Percentiles rank a stretch among this genome's conserved stretches.
Evolutionary conservation across 176 grass and related monocot genomes (phyloP).

Genomic region (Thalia dealbata): DNA sequence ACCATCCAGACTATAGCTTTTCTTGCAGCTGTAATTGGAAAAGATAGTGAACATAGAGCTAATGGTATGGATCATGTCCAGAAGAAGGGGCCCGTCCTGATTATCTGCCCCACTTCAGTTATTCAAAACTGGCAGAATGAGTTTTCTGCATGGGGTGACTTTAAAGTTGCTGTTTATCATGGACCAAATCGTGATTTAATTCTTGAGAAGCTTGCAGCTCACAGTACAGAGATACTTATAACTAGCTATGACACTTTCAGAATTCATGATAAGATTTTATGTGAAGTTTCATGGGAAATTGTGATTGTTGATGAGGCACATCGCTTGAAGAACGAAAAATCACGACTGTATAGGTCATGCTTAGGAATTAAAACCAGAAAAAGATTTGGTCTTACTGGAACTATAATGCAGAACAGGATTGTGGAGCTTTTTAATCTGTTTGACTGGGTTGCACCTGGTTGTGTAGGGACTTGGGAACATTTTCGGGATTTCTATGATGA

Average conservation of each 20-base stretch:
- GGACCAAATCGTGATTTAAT: slow-evolving; percentile 81
- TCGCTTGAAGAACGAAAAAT: slow-evolving; percentile 86
- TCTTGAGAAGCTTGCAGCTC: slow-evolving; percentile 63
- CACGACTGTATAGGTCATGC: slow-evolving; percentile 63
- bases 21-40: slow-evolving; percentile 59
- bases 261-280: slow-evolving; percentile 71
- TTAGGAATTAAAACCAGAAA: slow-evolving; percentile 72
- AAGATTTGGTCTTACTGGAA: slow-evolving; percentile 82
- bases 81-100: slow-evolving; percentile 51
- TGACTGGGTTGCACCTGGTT: slow-evolving; percentile 85
- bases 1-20: slow-evolving; percentile 97
- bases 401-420: slow-evolving; percentile 90
- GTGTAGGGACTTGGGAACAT: slow-evolving; percentile 73
- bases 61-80: slow-evolving; percentile 16
- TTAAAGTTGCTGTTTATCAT: slow-evolving; percentile 76
- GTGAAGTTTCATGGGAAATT: slow-evolving; percentile 65
- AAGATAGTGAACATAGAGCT: slow-evolving; percentile 36
- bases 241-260: slow-evolving; percentile 98
- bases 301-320: slow-evolving; percentile 95
- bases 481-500: slow-evolving; percentile 84
- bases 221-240: slow-evolving; percentile 55
- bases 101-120: slow-evolving; percentile 83
- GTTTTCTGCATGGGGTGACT: slow-evolving; percentile 75
- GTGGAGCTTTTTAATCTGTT: slow-evolving; percentile 97
- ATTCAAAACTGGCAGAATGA: slow-evolving; percentile 96